These are phyloP conservation scores for Ganoderma sinense DNA, from an alignment of 1,284 basidiomycete species.

Conservation along the genomic window DNA sequence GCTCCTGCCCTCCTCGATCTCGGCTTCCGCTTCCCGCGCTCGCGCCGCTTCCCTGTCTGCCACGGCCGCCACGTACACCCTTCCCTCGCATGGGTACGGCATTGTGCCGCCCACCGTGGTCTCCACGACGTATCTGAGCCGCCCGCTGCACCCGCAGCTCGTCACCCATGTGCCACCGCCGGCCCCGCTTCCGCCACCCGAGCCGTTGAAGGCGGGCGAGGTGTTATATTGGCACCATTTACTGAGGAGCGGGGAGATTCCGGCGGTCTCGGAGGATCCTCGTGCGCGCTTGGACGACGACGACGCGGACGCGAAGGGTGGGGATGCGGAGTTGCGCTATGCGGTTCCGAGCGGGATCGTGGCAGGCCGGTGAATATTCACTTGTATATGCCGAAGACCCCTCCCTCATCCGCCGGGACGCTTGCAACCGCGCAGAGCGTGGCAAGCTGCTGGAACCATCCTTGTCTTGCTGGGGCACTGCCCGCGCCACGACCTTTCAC, in stretches of 20 bases:
- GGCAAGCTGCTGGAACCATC: too few species aligned
- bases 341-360: slow-evolving; percentile 21
- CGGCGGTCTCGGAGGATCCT: slow-evolving; percentile 65
- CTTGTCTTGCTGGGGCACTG: background rate
- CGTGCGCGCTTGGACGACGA: slow-evolving; percentile 37
- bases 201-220: slow-evolving; percentile 65
- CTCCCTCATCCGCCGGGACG: too few species aligned
- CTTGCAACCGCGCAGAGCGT: too few species aligned
- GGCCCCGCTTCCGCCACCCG: slow-evolving; percentile 10
- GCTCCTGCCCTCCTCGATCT: slow-evolving; percentile 21
- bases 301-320: slow-evolving; percentile 3
- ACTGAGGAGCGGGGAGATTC: slow-evolving; percentile 75
- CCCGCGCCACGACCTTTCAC: background rate
- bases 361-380: slow-evolving; percentile 18
- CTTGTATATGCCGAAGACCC: too few species aligned
- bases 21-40: slow-evolving; percentile 13
- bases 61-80: slow-evolving; percentile 29
- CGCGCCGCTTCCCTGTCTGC: slow-evolving; percentile 34
- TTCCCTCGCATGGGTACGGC: background rate
- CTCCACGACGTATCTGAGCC: slow-evolving; percentile 21
- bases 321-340: background rate
- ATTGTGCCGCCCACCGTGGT: background rate
- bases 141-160: slow-evolving; percentile 10
- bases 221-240: slow-evolving; percentile 85
- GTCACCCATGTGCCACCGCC: slow-evolving; percentile 23